phyloP scores from a whole-genome alignment of 1,284 basidiomycete species.

The Neonothopanus nambi region DNA sequence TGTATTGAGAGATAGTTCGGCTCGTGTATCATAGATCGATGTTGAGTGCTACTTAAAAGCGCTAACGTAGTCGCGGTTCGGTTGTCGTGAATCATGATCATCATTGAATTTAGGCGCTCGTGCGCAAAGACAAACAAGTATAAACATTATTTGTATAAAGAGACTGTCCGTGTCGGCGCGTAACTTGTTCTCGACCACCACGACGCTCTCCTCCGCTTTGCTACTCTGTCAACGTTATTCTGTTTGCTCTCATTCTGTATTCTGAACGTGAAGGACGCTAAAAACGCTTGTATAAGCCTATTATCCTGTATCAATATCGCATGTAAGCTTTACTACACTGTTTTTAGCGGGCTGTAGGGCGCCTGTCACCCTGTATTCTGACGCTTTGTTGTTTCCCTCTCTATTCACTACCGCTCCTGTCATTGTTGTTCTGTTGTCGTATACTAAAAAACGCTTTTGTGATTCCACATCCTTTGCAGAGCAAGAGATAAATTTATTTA shows the following conservation, averaged over 20 bases:
- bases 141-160: no score
- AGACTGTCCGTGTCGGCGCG: no score
- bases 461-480: conserved; percentile 6
- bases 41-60: no score
- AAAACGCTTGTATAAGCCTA: conserved; percentile 14
- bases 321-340: conserved; percentile 18
- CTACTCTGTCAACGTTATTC: conserved; percentile 7
- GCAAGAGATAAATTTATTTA: conserved; percentile 13
- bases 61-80: no score
- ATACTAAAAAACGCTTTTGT: conserved; percentile 15
- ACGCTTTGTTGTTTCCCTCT: conserved; percentile 9
- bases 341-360: conserved; percentile 16
- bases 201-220: not conserved
- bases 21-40: conserved; percentile 1
- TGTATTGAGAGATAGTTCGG: conserved; percentile 39
- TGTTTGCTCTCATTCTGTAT: conserved; percentile 15
- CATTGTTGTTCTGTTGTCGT: conserved; percentile 6
- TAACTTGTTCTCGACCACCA: no score
- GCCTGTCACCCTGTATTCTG: conserved; percentile 14
- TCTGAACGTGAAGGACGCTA: conserved; percentile 6
- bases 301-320: conserved; percentile 17
- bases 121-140: no score
- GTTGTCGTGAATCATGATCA: no score
- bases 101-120: no score
- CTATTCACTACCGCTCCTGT: not conserved